phyloP scores from a whole-genome alignment of 768 basidiomycete genomes.

The Mycena kentingensis region DNA sequence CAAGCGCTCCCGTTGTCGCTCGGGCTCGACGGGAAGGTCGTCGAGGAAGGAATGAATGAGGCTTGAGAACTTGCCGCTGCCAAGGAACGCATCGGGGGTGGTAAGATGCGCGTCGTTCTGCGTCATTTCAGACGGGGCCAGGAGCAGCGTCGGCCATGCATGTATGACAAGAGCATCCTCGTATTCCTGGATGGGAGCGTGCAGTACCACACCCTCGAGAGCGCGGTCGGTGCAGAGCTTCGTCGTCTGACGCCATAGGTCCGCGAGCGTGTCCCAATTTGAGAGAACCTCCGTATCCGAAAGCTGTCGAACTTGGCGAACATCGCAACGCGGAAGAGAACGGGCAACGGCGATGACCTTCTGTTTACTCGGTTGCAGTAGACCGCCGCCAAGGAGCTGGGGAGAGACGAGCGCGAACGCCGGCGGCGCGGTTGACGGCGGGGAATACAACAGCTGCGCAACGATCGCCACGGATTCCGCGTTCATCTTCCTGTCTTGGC shows the following conservation, averaged over 20 bases:
- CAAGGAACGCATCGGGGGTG: conserved; percentile 36
- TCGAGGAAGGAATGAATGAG: conserved; percentile 40
- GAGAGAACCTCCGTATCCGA: conserved; percentile 39
- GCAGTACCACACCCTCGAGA: conserved; percentile 6
- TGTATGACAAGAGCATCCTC: conserved; percentile 41
- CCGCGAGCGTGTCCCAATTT: conserved; percentile 41
- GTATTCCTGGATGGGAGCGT: conserved; percentile 12
- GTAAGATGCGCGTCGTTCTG: conserved; percentile 40
- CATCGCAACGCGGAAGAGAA: conserved; percentile 27
- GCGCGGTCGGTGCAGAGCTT: conserved; percentile 25
- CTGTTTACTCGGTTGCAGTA: conserved; percentile 33
- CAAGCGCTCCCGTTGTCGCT: conserved; percentile 41
- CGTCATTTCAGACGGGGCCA: conserved; percentile 47
- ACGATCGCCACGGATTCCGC: conserved; percentile 40
- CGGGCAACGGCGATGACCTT: conserved; percentile 30
- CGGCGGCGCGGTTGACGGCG: conserved; percentile 8
- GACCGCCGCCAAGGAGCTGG: conserved; percentile 48
- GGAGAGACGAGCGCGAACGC: conserved; percentile 30
- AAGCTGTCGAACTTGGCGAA: conserved; percentile 33
- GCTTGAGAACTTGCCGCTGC: conserved; percentile 29
- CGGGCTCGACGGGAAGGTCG: conserved; percentile 17
- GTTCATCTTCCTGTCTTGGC: conserved; percentile 27
- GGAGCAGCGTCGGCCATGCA: conserved; percentile 60
- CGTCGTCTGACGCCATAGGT: conserved; percentile 38
- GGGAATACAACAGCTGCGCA: conserved; percentile 34